Evolutionary conservation across 2,329 filamentous ascomycete species (phyloP), one percentile per base, ranked within the genome.

Genomic region (Paraphaeosphaeria sporulosa): DNA sequence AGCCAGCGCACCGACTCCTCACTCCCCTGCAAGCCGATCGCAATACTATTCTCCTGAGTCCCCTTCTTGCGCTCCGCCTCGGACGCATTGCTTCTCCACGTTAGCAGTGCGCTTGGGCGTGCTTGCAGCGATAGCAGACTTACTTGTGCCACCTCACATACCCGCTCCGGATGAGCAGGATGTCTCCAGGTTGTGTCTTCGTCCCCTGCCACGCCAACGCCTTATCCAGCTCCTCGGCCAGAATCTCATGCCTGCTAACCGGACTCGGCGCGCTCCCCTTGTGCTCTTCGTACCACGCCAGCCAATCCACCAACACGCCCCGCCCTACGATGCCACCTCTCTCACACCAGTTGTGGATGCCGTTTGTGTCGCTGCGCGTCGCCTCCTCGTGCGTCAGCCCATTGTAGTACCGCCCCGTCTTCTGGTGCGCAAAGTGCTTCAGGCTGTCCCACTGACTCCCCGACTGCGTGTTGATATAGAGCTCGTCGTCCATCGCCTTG

Each of bases 371-470:
- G 0, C 62, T 63, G 1, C 62, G 63, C 1, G 32, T 50, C 0
- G 71, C 67, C 19, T 76, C 60, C 3, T 70, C 70, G 46, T 76
- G 74, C 1, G 73, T 71, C 1, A 76, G 59, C 0, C 73, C 73
- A 42, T 76, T 73, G 54, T 75, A 74, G 59, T 73, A 75, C 47
- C 56, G 69, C 13, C 61, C 60, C 3, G 64, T 72, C 9, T 63
- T 58, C 23, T 76, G 74, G 21, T 78, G 75, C 0, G 71, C 74
- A 42, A 76, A 76, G 34, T 78, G 75, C 57, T 76, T 75, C 10
- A 78, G 55, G 27, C 70, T 71, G 46, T 78, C 76, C 76, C 76
- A 77, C 51, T 78, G 75, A 19, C 68, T 72, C 10, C 75, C 72
- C 1, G 72, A 68, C 52, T 76, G 73, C 9, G 72, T 75, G 51